Evolutionary conservation across 139 green algal genomes (phyloP), one percentile per base, ranked within the genome.

Genomic region (Micromonas pusilla): DNA sequence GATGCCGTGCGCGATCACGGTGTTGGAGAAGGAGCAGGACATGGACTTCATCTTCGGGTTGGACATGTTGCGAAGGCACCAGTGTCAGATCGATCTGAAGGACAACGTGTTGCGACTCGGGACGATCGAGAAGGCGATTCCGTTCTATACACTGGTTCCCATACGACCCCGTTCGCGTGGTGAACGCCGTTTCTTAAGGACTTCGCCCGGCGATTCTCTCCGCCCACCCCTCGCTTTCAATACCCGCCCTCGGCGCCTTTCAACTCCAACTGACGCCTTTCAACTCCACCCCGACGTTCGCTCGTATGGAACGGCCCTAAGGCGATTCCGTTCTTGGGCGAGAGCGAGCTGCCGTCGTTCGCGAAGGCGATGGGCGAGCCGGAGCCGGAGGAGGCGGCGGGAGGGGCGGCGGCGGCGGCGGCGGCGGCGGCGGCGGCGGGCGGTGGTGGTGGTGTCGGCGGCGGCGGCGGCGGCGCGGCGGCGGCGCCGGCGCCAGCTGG

Each of bases 11-110:
- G 87, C 89, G 64, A 93, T 99, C 83, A 97, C 89, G 0, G 86
- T 99, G 21, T 81, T 99, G 79, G 95, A 99, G 84, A 85, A 92
- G 78, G 65, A 72, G 65, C 85, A 90, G 57, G 82, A 88, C 33
- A 88, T 91, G 70, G 89, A 95, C 45, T 97, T 98, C 83, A 88
- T 99, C 37, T 97, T 99, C 77, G 95, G 95, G 0, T 85, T 99
- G 36, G 95, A 99, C 86, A 97, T 96, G 85, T 84, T 99, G 52
- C 86, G 88, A 53, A 77, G 91, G 1, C 92, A 97, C 81, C 89
- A 93, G 83, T 93, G 88, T 81, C 82, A 31, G 79, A 91, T 96
- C 38, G 89, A 94, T 74, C 81, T 94, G 32, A 79, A 83, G 57
- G 70, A 83, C 30, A 86, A 84, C 39, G 57, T 79, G 52, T 34